phyloP scores from a whole-genome alignment of 495 filamentous ascomycete genomes.

The Tetracladium setigerum region DNA sequence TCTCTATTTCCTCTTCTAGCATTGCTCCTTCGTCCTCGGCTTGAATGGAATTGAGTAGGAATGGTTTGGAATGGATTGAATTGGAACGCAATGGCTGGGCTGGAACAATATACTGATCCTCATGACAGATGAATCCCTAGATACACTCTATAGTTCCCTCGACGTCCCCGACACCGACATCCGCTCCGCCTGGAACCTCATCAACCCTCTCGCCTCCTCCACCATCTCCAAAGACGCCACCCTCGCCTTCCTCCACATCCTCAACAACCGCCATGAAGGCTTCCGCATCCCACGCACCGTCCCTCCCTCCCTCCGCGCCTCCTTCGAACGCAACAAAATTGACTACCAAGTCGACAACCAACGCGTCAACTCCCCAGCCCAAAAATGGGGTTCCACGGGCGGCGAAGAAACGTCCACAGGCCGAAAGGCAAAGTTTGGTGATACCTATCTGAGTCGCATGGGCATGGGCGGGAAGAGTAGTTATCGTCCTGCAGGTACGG shows the following conservation, averaged over 20 bases:
- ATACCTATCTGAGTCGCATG: conserved; percentile 86
- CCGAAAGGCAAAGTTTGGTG: conserved; percentile 91
- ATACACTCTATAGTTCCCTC: conserved; percentile 80
- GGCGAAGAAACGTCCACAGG: conserved; percentile 68
- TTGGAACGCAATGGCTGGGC: neutral
- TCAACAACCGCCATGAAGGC: conserved; percentile 91
- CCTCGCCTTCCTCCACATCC: conserved; percentile 90
- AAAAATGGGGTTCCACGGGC: conserved; percentile 58
- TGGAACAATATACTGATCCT: conserved; percentile 1
- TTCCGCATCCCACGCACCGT: conserved; percentile 91
- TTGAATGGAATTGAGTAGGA: neutral
- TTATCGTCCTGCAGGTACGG: conserved; percentile 64
- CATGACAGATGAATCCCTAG: conserved; percentile 61
- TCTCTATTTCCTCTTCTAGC: neutral
- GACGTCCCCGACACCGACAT: conserved; percentile 96
- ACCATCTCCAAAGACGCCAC: conserved; percentile 91
- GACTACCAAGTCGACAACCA: conserved; percentile 85
- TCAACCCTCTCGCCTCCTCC: conserved; percentile 73
- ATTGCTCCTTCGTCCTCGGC: conserved; percentile 1
- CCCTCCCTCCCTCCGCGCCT: conserved; percentile 79
- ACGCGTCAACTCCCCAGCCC: conserved; percentile 39
- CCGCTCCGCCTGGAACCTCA: conserved; percentile 89
- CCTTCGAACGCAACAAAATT: conserved; percentile 89
- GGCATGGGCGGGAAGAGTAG: conserved; percentile 72
- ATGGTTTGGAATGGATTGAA: neutral